Conservation (phyloP, 2,329 filamentous ascomycete genomes). For the Metarhizium album region DNA sequence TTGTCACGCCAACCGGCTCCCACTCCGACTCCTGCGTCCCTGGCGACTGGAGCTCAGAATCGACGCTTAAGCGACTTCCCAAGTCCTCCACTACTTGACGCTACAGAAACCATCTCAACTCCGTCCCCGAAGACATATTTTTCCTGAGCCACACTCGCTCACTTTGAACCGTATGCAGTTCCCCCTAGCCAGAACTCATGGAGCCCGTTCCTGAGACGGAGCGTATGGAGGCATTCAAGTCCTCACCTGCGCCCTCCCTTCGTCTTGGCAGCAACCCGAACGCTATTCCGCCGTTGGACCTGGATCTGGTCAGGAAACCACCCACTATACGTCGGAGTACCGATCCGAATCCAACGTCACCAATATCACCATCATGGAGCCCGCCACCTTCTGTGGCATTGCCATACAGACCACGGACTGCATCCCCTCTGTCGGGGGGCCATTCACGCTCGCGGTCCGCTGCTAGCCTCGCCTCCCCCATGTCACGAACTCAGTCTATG, state of each 20-base stretch:
- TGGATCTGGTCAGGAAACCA: conserved; percentile 39
- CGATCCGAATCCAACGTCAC: conserved; percentile 44
- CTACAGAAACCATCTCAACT: background rate
- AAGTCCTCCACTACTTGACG: background rate
- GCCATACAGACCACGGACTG: conserved; percentile 50
- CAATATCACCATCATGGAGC: conserved; percentile 39
- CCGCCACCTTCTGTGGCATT: conserved; percentile 29
- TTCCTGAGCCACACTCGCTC: background rate
- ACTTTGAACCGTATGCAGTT: conserved; percentile 1
- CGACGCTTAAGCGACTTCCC: background rate
- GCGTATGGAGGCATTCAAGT: conserved; percentile 55
- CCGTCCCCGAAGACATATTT: background rate
- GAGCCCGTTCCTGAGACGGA: conserved; percentile 59
- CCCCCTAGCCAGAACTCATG: conserved; percentile 29
- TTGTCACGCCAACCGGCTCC: background rate
- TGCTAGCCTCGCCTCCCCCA: conserved; percentile 42
- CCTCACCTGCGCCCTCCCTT: conserved; percentile 44
- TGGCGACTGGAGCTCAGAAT: background rate
- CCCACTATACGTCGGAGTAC: conserved; percentile 45
- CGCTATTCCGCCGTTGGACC: conserved; percentile 27
- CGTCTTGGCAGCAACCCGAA: conserved; percentile 30
- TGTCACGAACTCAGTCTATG: conserved; percentile 55
- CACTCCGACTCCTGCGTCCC: background rate
- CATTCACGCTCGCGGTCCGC: conserved; percentile 50
- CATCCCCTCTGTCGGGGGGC: conserved; percentile 46